These are phyloP conservation scores for Chlamydomonas sp. DNA, from an alignment of 139 green algal genomes.

Conservation along the genomic window DNA sequence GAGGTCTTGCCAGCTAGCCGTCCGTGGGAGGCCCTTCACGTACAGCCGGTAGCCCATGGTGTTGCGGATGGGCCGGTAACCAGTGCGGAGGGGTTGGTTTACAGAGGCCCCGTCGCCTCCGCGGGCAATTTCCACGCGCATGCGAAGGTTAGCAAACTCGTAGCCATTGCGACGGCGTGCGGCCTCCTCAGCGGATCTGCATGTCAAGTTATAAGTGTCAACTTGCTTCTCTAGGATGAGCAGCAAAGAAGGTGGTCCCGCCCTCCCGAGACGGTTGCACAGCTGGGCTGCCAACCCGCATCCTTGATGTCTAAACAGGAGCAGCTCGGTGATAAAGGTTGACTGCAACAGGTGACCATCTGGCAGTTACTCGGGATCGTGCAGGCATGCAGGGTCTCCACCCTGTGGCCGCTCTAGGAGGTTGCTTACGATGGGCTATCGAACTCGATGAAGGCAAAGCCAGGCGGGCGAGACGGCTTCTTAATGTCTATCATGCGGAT, in stretches of 20 bases:
- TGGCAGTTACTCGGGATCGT: no score
- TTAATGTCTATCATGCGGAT: slow-evolving; percentile 91
- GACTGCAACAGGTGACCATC: background rate
- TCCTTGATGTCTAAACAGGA: no score
- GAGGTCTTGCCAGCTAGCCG: slow-evolving; percentile 89
- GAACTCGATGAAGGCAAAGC: slow-evolving; percentile 93
- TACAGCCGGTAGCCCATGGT: slow-evolving; percentile 59
- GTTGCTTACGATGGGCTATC: slow-evolving; percentile 64
- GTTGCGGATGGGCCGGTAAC: slow-evolving; percentile 39
- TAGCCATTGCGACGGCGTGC: slow-evolving; percentile 84
- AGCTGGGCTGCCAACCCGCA: no score
- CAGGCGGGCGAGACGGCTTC: slow-evolving; percentile 80
- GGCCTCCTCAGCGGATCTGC: slow-evolving; percentile 69
- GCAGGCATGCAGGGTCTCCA: no score
- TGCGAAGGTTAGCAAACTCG: slow-evolving; percentile 81
- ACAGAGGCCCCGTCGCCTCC: slow-evolving; percentile 23
- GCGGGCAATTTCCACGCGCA: slow-evolving; percentile 66
- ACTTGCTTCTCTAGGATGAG: no score
- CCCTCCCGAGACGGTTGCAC: no score
- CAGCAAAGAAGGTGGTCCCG: no score
- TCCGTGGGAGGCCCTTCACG: slow-evolving; percentile 78
- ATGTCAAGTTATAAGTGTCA: background rate
- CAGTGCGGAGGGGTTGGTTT: slow-evolving; percentile 16
- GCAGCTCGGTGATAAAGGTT: background rate
- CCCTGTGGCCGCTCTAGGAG: background rate